Base-by-base conservation (phyloP, 2,329 filamentous ascomycete genomes). In the Apiospora arundinis region DNA sequence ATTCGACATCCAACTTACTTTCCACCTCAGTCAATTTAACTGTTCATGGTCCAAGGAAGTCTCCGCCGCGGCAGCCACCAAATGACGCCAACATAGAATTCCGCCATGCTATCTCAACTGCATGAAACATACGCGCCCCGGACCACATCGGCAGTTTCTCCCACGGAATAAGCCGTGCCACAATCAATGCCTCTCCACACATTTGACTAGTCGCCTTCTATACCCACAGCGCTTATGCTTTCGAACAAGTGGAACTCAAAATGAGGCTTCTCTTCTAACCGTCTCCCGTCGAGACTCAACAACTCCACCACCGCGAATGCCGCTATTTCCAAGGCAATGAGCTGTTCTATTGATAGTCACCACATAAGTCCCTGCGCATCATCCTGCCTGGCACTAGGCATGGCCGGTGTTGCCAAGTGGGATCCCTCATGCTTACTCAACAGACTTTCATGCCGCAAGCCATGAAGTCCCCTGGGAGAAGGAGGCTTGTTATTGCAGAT, bases 81-180 rank as follows among this genome's bases (percentile, higher is more conserved):
- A 28, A 56, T 56, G 49, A 25, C 25, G 42, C 49, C 25, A 56
- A 18, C 49, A 32, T 16, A 28, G 16, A 28, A 32, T 49, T 28
- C 28, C 25, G 18, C 40, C 69, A 67, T 52, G 23, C 45, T 5
- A 44, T 66, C 49, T 66, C 56, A 44, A 52, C 18, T 45, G 40
- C 49, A 37, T 56, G 67, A 56, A 65, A 71, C 66, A 63, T 45
- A 25, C 52, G 48, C 52, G 48, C 56, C 18, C 56, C 32, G 28
- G 56, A 23, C 56, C 56, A 37, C 56, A 14, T 40, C 32, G 32
- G 32, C 32, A n/a, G 56, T 63, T 40, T 21, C 32, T 37, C 18
- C 28, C 32, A 40, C 11, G 56, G 32, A n/a, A 63, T 18, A 63
- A 40, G 32, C 56, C 56, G 18, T 5, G 28, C 32, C 37, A 5